These are phyloP conservation scores for Phytopythium litorale DNA, from an alignment of 352 stramenopile genomes.

Conservation along the genomic window DNA sequence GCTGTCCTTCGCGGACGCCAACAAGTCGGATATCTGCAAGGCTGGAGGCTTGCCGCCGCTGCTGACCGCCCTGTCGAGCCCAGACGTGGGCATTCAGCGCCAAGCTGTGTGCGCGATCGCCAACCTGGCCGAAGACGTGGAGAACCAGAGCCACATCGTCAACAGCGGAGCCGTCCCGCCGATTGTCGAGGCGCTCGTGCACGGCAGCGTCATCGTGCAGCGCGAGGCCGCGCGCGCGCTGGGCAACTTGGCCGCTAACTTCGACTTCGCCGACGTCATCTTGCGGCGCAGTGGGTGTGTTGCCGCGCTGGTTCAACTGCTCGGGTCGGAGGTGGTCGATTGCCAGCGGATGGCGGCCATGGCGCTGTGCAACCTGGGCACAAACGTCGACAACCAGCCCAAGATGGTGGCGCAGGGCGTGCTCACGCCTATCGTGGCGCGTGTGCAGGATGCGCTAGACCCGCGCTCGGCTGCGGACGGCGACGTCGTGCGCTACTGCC, in stretches of 20 bases:
- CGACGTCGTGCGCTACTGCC: conserved; percentile 93
- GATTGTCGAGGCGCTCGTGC: conserved; percentile 80
- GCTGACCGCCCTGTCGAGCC: conserved; percentile 68
- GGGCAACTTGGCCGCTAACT: conserved; percentile 94
- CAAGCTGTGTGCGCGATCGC: conserved; percentile 94
- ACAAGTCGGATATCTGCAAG: conserved; percentile 95
- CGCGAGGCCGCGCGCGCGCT: conserved; percentile 91
- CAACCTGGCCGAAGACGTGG: conserved; percentile 93
- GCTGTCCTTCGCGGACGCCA: conserved; percentile 89
- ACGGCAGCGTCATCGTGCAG: conserved; percentile 79
- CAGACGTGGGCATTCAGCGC: conserved; percentile 78
- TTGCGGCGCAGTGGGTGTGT: conserved; percentile 80
- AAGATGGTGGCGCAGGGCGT: conserved; percentile 89
- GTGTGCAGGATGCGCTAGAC: conserved; percentile 89
- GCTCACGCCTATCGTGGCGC: conserved; percentile 84
- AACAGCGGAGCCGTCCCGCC: conserved; percentile 83
- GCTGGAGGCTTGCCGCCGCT: conserved; percentile 90
- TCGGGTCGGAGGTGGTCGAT: conserved; percentile 88
- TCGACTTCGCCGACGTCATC: conserved; percentile 93
- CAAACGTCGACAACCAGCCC: conserved; percentile 92
- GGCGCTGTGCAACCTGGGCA: conserved; percentile 93
- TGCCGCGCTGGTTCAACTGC: conserved; percentile 80
- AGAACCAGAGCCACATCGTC: conserved; percentile 92
- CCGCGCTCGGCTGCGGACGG: conserved; percentile 91
- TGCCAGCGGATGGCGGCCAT: conserved; percentile 95